phyloP scores from a whole-genome alignment of 106 monocot species.

The Allium sativum region DNA sequence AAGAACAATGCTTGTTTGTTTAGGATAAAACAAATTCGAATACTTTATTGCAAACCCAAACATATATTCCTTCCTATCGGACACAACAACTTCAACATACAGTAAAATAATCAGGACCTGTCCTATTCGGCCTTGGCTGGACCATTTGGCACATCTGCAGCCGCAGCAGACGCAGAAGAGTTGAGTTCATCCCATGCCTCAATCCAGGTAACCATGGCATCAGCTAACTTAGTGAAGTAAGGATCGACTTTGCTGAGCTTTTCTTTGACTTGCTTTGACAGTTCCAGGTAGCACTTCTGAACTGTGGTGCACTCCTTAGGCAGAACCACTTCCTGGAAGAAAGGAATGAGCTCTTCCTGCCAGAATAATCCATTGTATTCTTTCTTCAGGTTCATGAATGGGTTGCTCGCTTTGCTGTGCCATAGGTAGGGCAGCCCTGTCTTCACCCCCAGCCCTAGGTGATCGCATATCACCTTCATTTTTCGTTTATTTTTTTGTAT shows the following conservation, averaged over 20 bases:
- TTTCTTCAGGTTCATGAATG: constrained; percentile 52
- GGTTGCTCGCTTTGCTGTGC: constrained; percentile 39
- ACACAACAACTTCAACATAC: too few species aligned
- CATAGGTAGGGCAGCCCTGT: not conserved
- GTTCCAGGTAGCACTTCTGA: constrained; percentile 46
- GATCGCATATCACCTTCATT: constrained; percentile 1
- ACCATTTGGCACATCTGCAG: constrained; percentile 14
- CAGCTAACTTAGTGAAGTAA: constrained; percentile 44
- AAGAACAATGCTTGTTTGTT: too few species aligned
- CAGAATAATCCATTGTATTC: constrained; percentile 59
- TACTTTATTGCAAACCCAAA: too few species aligned
- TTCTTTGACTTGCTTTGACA: constrained; percentile 36
- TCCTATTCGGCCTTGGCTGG: constrained; percentile 5
- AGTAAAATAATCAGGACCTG: not conserved
- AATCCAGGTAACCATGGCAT: constrained; percentile 53
- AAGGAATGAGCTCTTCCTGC: constrained; percentile 58
- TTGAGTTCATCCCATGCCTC: constrained; percentile 57
- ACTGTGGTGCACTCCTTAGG: constrained; percentile 43
- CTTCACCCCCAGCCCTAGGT: not conserved
- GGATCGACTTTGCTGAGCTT: constrained; percentile 45
- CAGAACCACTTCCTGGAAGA: constrained; percentile 36
- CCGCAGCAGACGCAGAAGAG: constrained; percentile 9
- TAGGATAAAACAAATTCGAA: too few species aligned
- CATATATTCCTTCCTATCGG: too few species aligned
- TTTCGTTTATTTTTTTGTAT: constrained; percentile 18